These are phyloP conservation scores for Oryza coarctata DNA, from an alignment of 176 grass and related monocot genomes.

Conservation along the genomic window DNA sequence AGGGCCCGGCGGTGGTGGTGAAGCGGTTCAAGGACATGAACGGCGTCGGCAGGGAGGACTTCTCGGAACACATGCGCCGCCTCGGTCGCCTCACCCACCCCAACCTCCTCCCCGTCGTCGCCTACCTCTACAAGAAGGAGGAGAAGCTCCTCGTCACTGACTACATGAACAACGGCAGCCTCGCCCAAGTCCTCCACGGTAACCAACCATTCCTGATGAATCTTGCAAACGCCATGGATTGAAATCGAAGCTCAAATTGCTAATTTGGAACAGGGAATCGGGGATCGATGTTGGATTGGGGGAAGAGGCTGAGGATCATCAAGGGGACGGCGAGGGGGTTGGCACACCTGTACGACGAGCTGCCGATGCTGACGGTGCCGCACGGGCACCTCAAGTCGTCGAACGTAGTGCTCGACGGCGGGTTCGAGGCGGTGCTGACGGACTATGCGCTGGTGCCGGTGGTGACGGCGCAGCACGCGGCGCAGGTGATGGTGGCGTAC, in stretches of 20 bases:
- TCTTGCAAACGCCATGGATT: no score
- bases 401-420: conserved; percentile 68
- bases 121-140: conserved; percentile 95
- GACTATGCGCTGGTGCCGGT: conserved; percentile 85
- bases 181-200: conserved; percentile 78
- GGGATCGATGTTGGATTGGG: conserved; percentile 60
- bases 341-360: conserved; percentile 76
- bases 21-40: conserved; percentile 99
- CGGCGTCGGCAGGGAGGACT: conserved; percentile 80
- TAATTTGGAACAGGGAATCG: conserved; percentile 14
- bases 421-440: conserved; percentile 56
- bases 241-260: no score
- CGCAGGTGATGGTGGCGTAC: conserved; percentile 76
- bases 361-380: conserved; percentile 84
- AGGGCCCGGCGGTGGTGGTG: conserved; percentile 63
- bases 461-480: conserved; percentile 54
- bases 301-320: conserved; percentile 60
- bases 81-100: conserved; percentile 79
- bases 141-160: conserved; percentile 88
- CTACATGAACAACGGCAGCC: conserved; percentile 66
- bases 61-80: conserved; percentile 94
- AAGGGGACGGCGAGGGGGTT: conserved; percentile 62
- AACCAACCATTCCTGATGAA: not conserved
- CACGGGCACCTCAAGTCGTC: conserved; percentile 95
- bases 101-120: conserved; percentile 79